phyloP scores from a whole-genome alignment of 2,329 filamentous ascomycete species.

The Rugonectria rugulosa region DNA sequence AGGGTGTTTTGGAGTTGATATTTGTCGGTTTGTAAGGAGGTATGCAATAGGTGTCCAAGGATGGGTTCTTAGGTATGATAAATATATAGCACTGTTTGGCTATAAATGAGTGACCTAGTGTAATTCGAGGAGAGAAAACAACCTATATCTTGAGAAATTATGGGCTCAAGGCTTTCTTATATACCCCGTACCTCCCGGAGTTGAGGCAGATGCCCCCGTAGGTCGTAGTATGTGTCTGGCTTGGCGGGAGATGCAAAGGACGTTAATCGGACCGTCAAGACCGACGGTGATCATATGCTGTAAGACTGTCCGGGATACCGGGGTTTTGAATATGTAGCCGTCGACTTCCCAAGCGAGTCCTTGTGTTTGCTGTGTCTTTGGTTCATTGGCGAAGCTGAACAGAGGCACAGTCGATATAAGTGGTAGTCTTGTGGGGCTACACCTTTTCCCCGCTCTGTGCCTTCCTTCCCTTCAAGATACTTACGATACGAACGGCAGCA shows the following conservation, averaged over 20 bases:
- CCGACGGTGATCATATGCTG: constrained; percentile 50
- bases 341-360: constrained; percentile 12
- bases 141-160: no score
- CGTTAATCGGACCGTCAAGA: constrained; percentile 58
- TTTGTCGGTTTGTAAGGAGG: no score
- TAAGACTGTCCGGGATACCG: constrained; percentile 23
- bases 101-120: no score
- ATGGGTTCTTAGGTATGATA: no score
- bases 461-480: constrained; percentile 16
- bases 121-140: no score
- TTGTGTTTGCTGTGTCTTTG: constrained; percentile 1
- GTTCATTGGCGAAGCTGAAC: constrained; percentile 4
- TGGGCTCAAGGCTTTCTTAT: constrained; percentile 35
- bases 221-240: no score
- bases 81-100: no score
- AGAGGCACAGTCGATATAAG: constrained; percentile 19
- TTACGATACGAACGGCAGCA: neutral
- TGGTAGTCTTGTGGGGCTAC: constrained; percentile 16
- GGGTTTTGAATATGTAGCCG: no score
- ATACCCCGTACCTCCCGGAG: constrained; percentile 32
- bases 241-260: constrained; percentile 23
- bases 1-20: constrained; percentile 2
- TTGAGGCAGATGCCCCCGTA: constrained; percentile 7
- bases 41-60: no score
- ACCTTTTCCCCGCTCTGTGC: constrained; percentile 22